Evolutionary conservation across 177 flowering plant species (phyloP).

Genomic region (Vitis hybrid): DNA sequence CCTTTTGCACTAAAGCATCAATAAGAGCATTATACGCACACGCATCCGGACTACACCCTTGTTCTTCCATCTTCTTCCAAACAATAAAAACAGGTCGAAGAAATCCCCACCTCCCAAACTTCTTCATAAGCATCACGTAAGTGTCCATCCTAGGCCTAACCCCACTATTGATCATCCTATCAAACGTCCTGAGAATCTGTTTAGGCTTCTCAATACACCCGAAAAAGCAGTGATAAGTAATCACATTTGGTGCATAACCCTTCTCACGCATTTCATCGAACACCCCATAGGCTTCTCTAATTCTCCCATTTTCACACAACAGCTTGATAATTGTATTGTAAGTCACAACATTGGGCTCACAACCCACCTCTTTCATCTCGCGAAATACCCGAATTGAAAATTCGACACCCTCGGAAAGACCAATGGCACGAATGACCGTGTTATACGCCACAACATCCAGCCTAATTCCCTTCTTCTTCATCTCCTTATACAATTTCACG

Average conservation of each 20-base stretch:
- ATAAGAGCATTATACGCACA: conserved; percentile 85
- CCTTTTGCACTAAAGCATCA: conserved; percentile 82
- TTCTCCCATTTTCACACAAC: conserved; percentile 34
- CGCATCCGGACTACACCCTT: conserved; percentile 73
- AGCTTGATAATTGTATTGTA: no score
- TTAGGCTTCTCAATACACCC: conserved; percentile 58
- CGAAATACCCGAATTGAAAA: no score
- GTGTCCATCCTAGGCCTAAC: conserved; percentile 78
- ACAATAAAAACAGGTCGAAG: conserved; percentile 67
- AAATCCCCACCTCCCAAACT: conserved; percentile 95
- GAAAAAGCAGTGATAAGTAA: conserved; percentile 75
- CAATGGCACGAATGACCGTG: no score
- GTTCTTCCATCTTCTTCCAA: conserved; percentile 84
- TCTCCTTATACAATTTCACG: no score
- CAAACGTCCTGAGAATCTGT: conserved; percentile 72
- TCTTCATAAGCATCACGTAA: conserved; percentile 85
- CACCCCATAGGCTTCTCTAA: conserved; percentile 54
- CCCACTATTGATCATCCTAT: conserved; percentile 71
- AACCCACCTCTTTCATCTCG: no score
- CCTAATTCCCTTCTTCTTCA: no score
- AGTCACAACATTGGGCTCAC: no score
- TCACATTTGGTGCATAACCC: conserved; percentile 64
- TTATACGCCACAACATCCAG: no score
- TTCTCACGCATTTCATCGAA: conserved; percentile 54
- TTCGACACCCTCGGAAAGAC: no score